Percentiles rank a stretch among this genome's conserved stretches.
Conservation (phyloP, 352 stramenopile genomes). For the Globisporangium mamillatum region DNA sequence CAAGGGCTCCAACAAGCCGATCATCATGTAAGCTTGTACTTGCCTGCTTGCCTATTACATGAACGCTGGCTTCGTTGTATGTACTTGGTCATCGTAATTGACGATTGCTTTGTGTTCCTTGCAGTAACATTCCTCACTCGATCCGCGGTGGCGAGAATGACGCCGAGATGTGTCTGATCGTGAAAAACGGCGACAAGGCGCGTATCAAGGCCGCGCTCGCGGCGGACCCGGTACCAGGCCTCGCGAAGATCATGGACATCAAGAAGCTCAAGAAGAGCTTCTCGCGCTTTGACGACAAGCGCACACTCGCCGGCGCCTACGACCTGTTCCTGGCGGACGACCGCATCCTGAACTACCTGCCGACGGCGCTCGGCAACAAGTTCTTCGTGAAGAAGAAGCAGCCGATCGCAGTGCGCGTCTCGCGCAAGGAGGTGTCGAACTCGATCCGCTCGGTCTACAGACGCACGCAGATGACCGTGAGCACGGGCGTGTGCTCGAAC, state of each 20-base stretch:
- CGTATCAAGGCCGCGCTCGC: constrained; percentile 72
- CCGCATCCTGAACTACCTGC: constrained; percentile 72
- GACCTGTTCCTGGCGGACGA: constrained; percentile 79
- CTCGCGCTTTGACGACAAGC: constrained; percentile 69
- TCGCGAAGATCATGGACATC: constrained; percentile 74
- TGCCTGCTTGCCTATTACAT: neutral
- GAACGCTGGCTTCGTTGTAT: neutral
- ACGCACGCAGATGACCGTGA: constrained; percentile 85
- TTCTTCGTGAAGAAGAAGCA: constrained; percentile 85
- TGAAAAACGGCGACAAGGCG: constrained; percentile 85
- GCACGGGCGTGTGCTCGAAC: constrained; percentile 85
- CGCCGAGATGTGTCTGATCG: constrained; percentile 73
- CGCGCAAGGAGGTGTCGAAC: constrained; percentile 51
- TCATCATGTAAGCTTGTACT: constrained; percentile 47
- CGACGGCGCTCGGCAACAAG: constrained; percentile 59
- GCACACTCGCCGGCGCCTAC: constrained; percentile 67
- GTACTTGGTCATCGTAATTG: neutral
- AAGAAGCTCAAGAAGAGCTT: constrained; percentile 87
- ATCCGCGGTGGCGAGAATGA: constrained; percentile 45
- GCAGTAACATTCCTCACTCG: constrained; percentile 57
- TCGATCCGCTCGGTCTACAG: constrained; percentile 42
- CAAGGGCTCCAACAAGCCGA: constrained; percentile 70
- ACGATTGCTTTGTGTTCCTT: constrained; percentile 4
- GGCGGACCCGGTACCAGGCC: constrained; percentile 47
- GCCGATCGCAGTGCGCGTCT: constrained; percentile 71